Conservation (phyloP, 2,329 filamentous ascomycete genomes). For the Claviceps pusilla region DNA sequence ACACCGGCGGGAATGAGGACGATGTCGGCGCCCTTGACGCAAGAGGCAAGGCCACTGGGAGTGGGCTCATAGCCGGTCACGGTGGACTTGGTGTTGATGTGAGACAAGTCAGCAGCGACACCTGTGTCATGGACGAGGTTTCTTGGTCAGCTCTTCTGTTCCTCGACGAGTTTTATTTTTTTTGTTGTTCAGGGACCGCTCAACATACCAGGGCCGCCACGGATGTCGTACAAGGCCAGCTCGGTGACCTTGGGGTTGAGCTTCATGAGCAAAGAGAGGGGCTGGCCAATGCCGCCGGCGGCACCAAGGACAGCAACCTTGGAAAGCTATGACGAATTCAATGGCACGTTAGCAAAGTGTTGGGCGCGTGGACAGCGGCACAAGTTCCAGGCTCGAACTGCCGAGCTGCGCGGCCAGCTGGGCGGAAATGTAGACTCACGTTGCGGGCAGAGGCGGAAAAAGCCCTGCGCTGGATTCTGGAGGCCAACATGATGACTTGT, state of each 20-base stretch:
- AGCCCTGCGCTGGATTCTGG: constrained; percentile 57
- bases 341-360: constrained; percentile 2
- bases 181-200: background rate
- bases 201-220: constrained; percentile 70
- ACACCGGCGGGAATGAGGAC: constrained; percentile 97
- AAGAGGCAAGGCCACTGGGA: constrained; percentile 57
- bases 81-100: constrained; percentile 97
- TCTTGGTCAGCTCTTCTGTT: background rate
- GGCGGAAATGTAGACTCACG: constrained; percentile 32
- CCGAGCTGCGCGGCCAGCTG: too few species aligned
- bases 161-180: background rate
- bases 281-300: constrained; percentile 94
- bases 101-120: constrained; percentile 94
- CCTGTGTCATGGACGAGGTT: constrained; percentile 34
- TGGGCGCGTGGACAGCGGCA: background rate
- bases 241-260: constrained; percentile 89
- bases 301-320: constrained; percentile 97
- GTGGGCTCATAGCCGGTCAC: constrained; percentile 81
- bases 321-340: constrained; percentile 49
- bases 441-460: constrained; percentile 68
- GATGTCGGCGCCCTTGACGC: constrained; percentile 78
- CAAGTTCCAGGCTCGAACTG: too few species aligned
- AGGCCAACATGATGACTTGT: constrained; percentile 52
- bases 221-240: constrained; percentile 96
- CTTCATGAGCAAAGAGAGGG: constrained; percentile 94